A percentile compares a stretch with the other conserved stretches of the same genome.
phyloP scores from a whole-genome alignment of 106 monocot species.

The Dioscorea dumetorum region DNA sequence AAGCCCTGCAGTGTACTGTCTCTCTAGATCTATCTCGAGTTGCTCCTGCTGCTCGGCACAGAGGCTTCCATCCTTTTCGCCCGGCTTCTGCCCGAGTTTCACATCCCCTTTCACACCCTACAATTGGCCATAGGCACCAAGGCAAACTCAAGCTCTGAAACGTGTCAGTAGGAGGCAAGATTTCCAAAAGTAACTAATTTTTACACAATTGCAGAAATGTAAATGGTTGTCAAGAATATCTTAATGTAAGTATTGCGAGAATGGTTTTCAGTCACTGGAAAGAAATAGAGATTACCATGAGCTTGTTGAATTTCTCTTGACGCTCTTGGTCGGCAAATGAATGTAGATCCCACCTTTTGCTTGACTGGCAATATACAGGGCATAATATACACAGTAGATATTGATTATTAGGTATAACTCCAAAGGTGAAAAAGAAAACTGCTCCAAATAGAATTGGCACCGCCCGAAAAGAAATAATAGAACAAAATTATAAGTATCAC shows the following conservation, averaged over 20 bases:
- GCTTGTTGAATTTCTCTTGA: constrained; percentile 98
- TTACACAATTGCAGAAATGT: not conserved
- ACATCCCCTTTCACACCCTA: constrained; percentile 89
- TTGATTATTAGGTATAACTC: not conserved
- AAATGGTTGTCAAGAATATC: not conserved
- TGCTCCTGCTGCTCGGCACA: constrained; percentile 58
- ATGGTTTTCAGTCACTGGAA: not conserved
- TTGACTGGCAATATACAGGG: constrained; percentile 23
- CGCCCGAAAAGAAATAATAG: not conserved
- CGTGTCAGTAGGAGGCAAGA: constrained; percentile 64
- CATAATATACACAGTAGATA: not conserved
- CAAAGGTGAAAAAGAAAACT: not conserved
- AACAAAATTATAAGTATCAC: constrained; percentile 18
- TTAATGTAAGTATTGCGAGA: no score
- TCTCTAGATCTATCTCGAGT: constrained; percentile 79
- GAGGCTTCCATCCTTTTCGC: constrained; percentile 30
- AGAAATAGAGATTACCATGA: constrained; percentile 68
- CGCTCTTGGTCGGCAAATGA: constrained; percentile 77
- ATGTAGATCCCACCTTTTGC: constrained; percentile 63
- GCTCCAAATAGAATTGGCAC: not conserved
- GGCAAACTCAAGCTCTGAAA: constrained; percentile 98
- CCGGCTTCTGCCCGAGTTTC: constrained; percentile 27
- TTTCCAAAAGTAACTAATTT: not conserved
- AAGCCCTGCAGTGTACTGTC: constrained; percentile 94
- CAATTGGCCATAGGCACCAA: constrained; percentile 87